Evolutionary conservation across 169 alveolate genomes (phyloP), one percentile per base, ranked within the genome.

Genomic region (Eimeria zaria): DNA sequence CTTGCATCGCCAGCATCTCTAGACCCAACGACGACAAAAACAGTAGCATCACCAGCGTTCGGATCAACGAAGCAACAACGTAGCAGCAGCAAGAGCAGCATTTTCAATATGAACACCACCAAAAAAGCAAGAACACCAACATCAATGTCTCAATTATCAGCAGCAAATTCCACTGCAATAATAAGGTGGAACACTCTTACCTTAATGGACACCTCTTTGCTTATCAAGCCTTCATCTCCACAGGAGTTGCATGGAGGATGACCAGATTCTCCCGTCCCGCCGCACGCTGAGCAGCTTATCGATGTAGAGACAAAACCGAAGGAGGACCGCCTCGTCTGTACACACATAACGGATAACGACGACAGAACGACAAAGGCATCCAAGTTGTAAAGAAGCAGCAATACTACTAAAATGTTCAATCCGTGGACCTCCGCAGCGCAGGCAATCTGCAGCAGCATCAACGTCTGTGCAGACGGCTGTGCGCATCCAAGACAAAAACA

Each of bases 241-340:
- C 92, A 85, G 39, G 74, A 36, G 16, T 53, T 60, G 48, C 92
- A 85, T 6, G 53, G 64, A 60, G 92, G 92, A 14, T 41, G n/a
- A 39, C 53, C 80, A 16, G 62, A 53, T 24, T 36, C 36, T 22
- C 92, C 92, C 22, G 55, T 85, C 60, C 80, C 92, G 12, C 58
- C 78, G 78, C 92, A 85, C 0, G 92, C 92, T 12, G 92, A 33
- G 78, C 92, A 85, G 92, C 80, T 85, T 41, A 85, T 58, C 58
- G 92, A 85, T 11, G 92, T 85, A 14, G 92, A 55, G 62, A 85
- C 92, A 16, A 85, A 16, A 27, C 92, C 92, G 41, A 58, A 85
- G 46, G 92, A 60, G 33, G 92, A 58, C 5, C 78, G 74, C 48
- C 92, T 85, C 48, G 92, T 85, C 92, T 85, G 92, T 36, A 60